These are phyloP conservation scores for Agroathelia rolfsii DNA, from an alignment of 1,284 basidiomycete genomes.

Conservation along the genomic window DNA sequence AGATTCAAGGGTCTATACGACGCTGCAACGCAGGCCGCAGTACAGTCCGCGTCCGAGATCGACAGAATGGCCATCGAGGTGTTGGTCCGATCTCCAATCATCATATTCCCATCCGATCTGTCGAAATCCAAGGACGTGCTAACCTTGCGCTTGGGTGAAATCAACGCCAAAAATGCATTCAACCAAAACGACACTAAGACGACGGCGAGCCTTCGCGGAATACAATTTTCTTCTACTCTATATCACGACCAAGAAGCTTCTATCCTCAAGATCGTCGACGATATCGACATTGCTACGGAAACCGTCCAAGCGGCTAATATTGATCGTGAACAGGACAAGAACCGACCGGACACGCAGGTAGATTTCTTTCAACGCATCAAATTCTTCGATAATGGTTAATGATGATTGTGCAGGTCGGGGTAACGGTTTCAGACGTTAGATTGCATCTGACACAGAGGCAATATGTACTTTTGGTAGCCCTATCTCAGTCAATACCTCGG, in stretches of 20 bases:
- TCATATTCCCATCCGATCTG: slow-evolving; percentile 79
- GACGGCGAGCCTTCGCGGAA: slow-evolving; percentile 75
- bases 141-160: slow-evolving; percentile 82
- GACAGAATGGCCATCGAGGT: slow-evolving; percentile 90
- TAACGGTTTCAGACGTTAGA: slow-evolving; percentile 86
- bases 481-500: slow-evolving; percentile 70
- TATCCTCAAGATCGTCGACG: slow-evolving; percentile 83
- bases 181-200: too few relatives aligned
- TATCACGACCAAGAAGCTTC: slow-evolving; percentile 37
- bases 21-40: slow-evolving; percentile 88
- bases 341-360: slow-evolving; percentile 67
- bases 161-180: slow-evolving; percentile 76
- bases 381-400: slow-evolving; percentile 2
- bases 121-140: slow-evolving; percentile 59
- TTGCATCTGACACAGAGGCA: slow-evolving; percentile 88
- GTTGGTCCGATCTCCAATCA: slow-evolving; percentile 86
- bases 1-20: slow-evolving; percentile 92
- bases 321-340: slow-evolving; percentile 37
- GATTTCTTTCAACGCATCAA: slow-evolving; percentile 9
- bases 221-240: slow-evolving; percentile 74
- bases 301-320: slow-evolving; percentile 53
- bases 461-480: slow-evolving; percentile 67
- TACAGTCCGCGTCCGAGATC: slow-evolving; percentile 83
- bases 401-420: slow-evolving; percentile 38
- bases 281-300: slow-evolving; percentile 74